Evolutionary conservation across 805 yeast species (phyloP).

Genomic region (Kodamaea laetipori): DNA sequence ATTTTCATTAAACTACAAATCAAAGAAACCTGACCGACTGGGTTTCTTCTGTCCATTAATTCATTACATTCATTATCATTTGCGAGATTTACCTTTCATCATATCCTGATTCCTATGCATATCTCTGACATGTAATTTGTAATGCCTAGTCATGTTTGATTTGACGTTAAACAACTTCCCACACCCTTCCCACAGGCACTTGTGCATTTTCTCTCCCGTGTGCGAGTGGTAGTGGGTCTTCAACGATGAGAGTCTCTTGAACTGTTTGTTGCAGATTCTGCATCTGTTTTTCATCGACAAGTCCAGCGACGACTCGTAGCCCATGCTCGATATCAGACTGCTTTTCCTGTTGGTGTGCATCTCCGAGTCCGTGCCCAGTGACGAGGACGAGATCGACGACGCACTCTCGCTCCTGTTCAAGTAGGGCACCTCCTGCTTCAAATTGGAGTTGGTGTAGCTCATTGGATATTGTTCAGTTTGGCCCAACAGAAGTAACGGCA

Average conservation of each 20-base stretch:
- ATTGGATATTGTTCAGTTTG: not conserved
- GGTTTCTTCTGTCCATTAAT: too few relatives aligned
- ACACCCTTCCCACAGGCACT: constrained; percentile 60
- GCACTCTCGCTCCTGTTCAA: not conserved
- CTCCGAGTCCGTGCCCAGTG: not conserved
- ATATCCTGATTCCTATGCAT: not conserved
- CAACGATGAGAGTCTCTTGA: constrained; percentile 80
- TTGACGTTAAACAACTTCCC: constrained; percentile 71
- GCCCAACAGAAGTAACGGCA: not conserved
- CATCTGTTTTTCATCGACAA: constrained; percentile 38
- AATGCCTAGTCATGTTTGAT: constrained; percentile 80
- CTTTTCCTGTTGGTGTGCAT: constrained; percentile 14
- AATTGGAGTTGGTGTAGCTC: not conserved
- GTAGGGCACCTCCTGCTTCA: not conserved
- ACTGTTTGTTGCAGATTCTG: constrained; percentile 68
- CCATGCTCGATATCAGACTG: constrained; percentile 42
- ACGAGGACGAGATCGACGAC: constrained; percentile 12
- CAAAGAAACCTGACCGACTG: too few relatives aligned
- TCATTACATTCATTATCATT: not conserved
- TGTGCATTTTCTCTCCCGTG: constrained; percentile 40
- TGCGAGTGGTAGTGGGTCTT: constrained; percentile 81
- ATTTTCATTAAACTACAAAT: too few relatives aligned
- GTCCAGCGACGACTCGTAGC: constrained; percentile 19
- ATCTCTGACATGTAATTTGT: constrained; percentile 56
- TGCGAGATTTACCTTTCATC: not conserved